Conservation (phyloP, 2,329 filamentous ascomycete genomes). For the Paraphaeosphaeria minitans region DNA sequence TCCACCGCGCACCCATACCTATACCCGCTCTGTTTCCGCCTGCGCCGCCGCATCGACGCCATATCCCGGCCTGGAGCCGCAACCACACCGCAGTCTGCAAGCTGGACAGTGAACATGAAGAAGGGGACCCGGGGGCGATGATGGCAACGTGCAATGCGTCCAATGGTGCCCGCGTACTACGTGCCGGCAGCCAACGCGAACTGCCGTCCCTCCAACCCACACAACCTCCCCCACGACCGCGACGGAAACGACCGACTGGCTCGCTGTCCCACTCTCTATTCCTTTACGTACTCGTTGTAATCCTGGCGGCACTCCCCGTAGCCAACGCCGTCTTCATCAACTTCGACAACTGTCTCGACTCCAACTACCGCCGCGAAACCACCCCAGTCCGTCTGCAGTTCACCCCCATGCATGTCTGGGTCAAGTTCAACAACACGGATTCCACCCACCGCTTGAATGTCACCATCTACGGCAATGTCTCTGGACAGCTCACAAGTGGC, state of each 20-base stretch:
- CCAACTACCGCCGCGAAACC: slow-evolving; percentile 62
- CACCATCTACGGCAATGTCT: slow-evolving; percentile 90
- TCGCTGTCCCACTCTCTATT: slow-evolving; percentile 16
- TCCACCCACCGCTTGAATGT: slow-evolving; percentile 71
- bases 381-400: slow-evolving; percentile 74
- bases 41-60: not conserved
- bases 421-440: slow-evolving; percentile 68
- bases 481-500: slow-evolving; percentile 67
- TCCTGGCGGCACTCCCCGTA: slow-evolving; percentile 29
- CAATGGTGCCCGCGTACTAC: slow-evolving; percentile 23
- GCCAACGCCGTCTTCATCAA: slow-evolving; percentile 64
- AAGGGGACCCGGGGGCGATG: slow-evolving; percentile 22
- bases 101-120: slow-evolving; percentile 35
- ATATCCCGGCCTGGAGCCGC: slow-evolving; percentile 7
- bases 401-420: slow-evolving; percentile 74
- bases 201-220: slow-evolving; percentile 35
- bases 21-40: not conserved
- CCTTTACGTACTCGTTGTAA: slow-evolving; percentile 32
- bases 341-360: slow-evolving; percentile 81
- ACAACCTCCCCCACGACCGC: slow-evolving; percentile 36
- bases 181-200: slow-evolving; percentile 21
- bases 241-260: slow-evolving; percentile 27
- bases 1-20: not conserved
- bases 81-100: slow-evolving; percentile 11
- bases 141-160: slow-evolving; percentile 34